A percentile compares a stretch with the other conserved stretches of the same genome.
These are phyloP conservation scores for Myxozyma geophila DNA, from an alignment of 805 yeast genomes.

Conservation along the genomic window DNA sequence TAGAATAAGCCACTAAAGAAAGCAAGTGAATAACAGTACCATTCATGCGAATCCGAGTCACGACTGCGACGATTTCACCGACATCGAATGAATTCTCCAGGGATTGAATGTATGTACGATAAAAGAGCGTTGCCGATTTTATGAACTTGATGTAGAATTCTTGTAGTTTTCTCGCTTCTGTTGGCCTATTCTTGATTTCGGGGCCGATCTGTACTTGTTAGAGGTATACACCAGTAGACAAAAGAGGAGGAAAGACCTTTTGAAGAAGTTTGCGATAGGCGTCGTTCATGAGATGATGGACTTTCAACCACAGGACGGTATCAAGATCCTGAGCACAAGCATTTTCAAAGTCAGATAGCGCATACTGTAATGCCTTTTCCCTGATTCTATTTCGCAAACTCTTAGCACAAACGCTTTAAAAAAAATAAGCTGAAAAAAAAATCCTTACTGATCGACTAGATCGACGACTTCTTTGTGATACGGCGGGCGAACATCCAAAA, in stretches of 20 bases:
- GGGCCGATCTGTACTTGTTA: constrained; percentile 15
- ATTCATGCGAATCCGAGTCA: constrained; percentile 21
- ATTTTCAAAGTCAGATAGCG: constrained; percentile 14
- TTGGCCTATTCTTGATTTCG: constrained; percentile 14
- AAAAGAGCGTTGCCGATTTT: constrained; percentile 25
- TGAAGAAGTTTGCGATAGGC: constrained; percentile 19
- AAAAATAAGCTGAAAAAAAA: background rate
- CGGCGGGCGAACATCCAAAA: constrained; percentile 22
- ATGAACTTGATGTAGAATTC: constrained; percentile 29
- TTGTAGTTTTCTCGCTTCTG: constrained; percentile 31
- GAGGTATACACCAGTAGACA: too few species aligned
- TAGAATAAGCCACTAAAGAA: background rate
- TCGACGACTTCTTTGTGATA: constrained; percentile 27
- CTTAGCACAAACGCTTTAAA: background rate
- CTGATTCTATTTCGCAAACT: constrained; percentile 20
- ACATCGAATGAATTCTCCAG: constrained; percentile 22
- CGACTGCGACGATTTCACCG: constrained; percentile 21
- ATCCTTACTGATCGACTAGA: constrained; percentile 21
- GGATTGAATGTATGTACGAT: constrained; percentile 24
- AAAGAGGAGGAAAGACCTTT: constrained; percentile 15
- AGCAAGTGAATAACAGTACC: background rate
- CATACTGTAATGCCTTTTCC: constrained; percentile 6
- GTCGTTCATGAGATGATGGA: constrained; percentile 27
- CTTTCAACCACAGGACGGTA: constrained; percentile 22
- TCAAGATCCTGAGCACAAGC: constrained; percentile 27